A percentile compares a stretch with the other conserved stretches of the same genome.
Conservation (phyloP, 768 basidiomycete species). For the Russula sp. region DNA sequence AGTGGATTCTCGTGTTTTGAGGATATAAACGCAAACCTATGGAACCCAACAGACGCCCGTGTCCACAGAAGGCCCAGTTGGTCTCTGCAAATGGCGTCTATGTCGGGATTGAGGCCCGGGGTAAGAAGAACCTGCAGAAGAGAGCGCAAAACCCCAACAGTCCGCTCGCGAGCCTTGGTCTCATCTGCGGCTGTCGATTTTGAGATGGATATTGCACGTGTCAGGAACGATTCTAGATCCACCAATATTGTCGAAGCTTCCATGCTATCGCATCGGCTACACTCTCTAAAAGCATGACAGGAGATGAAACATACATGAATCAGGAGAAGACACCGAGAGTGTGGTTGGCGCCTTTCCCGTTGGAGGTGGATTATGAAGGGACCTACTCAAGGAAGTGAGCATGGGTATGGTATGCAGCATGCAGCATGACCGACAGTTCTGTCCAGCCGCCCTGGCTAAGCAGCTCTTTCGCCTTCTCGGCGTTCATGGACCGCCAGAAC, state of each 20-base stretch:
- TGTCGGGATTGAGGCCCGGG: conserved; percentile 59
- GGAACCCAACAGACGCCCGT: conserved; percentile 39
- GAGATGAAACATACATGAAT: conserved; percentile 25
- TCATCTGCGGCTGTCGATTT: conserved; percentile 12
- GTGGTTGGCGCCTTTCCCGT: neutral
- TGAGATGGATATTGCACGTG: conserved; percentile 16
- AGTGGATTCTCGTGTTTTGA: neutral
- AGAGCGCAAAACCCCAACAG: conserved; percentile 49
- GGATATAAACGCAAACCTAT: conserved; percentile 36
- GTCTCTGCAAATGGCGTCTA: conserved; percentile 61
- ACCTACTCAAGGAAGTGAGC: conserved; percentile 7
- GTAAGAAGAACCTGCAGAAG: conserved; percentile 63
- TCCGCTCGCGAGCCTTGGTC: conserved; percentile 33
- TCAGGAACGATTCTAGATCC: conserved; percentile 28
- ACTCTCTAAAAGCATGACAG: neutral
- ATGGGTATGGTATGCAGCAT: neutral
- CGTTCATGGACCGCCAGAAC: conserved; percentile 75
- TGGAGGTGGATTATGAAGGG: conserved; percentile 1
- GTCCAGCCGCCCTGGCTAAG: conserved; percentile 68
- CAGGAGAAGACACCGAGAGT: conserved; percentile 16
- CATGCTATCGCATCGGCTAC: neutral
- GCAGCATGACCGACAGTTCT: conserved; percentile 46
- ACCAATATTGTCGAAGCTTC: conserved; percentile 31
- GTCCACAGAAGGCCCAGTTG: conserved; percentile 47
- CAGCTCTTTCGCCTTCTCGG: conserved; percentile 72